Base-by-base conservation (phyloP, 345 rosid genomes). In the rapeseed (Brassica napus) region DNA sequence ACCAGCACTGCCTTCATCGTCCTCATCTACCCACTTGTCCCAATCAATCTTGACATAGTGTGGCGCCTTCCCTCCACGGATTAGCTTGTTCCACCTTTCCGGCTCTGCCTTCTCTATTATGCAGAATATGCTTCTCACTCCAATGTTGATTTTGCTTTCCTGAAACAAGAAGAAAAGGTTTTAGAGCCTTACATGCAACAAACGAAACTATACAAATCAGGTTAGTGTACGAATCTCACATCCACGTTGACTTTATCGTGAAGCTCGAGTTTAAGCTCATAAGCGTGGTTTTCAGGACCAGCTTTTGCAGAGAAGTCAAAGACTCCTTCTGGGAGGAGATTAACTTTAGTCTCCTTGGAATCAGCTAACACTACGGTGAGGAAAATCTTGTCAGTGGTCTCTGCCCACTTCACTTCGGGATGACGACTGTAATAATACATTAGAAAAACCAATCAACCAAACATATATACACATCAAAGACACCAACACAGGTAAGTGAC, bases 11-110 rank as follows among this genome's bases (percentile, higher is more conserved):
- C 76, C 79, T 35, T 90, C 97, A 3, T 92, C 97, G 32, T 92
- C 97, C 82, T 91, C 97, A 78, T 92, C 97, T 23, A 90, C 96
- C 97, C 96, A 92, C 77, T 90, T 92, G 85, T 92, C 95, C 97
- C 97, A 92, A 72, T 92, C 97, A 6, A 90, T 88, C 85, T 92
- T 92, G 52, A 92, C 83, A 77, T 86, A 92, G 85, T 90, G 95
- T 14, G 97, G 97, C 4, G 86, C 21, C 67, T 88, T 92, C 30
- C 86, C 91, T 34, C 85, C 90, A 2, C 88, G 88, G 79, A 90
- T 47, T 68, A 92, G 77, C 80, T 86, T 90, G 57, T 89, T 82
- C 97, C 97, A 92, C 91, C 97, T 88, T 28, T 61, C 88, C 7
- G 86, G 83, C 84, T 90, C 92, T 34, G 88, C 92, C 86, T 92